These are phyloP conservation scores for Lactarius deliciosus DNA, from an alignment of 768 basidiomycete species.

Conservation along the genomic window DNA sequence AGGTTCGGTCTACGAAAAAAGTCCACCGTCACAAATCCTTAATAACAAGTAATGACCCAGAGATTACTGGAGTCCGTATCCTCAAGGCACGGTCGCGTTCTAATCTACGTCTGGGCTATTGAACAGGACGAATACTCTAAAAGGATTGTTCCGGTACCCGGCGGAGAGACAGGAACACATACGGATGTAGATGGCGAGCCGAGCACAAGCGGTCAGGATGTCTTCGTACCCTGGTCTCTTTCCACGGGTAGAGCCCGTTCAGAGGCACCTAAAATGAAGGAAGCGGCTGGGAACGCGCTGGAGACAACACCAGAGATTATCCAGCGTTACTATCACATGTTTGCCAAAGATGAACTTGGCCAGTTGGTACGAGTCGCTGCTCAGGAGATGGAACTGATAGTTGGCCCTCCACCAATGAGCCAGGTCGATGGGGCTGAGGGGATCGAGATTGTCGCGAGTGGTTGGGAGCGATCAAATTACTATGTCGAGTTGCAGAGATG, in stretches of 20 bases:
- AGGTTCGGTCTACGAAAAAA: conserved; percentile 46
- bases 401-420: conserved; percentile 41
- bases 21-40: background rate
- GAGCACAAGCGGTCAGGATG: conserved; percentile 58
- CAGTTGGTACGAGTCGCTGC: conserved; percentile 65
- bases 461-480: conserved; percentile 89
- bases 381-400: conserved; percentile 48
- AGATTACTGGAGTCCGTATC: conserved; percentile 65
- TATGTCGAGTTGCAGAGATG: conserved; percentile 76
- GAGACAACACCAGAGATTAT: conserved; percentile 47
- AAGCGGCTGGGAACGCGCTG: conserved; percentile 27
- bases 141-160: conserved; percentile 52
- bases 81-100: conserved; percentile 65
- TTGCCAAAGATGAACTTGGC: conserved; percentile 74
- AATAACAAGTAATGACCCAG: conserved; percentile 38
- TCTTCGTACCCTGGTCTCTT: conserved; percentile 88
- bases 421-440: conserved; percentile 39
- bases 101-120: conserved; percentile 97
- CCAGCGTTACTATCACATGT: conserved; percentile 97
- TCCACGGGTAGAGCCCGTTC: conserved; percentile 38
- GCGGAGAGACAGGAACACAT: conserved; percentile 21
- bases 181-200: conserved; percentile 29
- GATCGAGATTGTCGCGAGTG: conserved; percentile 66
- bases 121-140: conserved; percentile 89
- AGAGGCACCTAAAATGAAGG: conserved; percentile 26